Evolutionary conservation across 129 eudicot species (phyloP).

Genomic region (Daucus carota): DNA sequence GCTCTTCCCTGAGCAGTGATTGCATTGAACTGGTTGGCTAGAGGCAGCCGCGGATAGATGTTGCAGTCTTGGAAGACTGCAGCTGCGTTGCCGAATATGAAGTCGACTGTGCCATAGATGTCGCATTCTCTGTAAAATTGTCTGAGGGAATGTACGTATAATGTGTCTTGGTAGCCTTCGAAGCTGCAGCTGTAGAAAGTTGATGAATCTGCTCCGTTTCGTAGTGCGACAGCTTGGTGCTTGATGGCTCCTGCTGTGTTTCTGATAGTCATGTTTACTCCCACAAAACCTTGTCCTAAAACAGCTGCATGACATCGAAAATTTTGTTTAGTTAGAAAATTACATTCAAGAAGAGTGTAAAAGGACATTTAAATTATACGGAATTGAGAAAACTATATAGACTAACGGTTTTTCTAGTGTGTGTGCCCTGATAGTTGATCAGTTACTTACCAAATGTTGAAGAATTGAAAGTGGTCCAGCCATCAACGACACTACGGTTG

Average conservation of each 20-base stretch:
- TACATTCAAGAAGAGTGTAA: not conserved
- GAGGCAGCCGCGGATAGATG: slow-evolving; percentile 40
- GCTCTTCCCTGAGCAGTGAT: slow-evolving; percentile 64
- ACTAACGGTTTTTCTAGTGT: too few species aligned
- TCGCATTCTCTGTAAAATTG: slow-evolving; percentile 57
- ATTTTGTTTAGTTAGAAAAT: not conserved
- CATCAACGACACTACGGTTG: slow-evolving; percentile 51
- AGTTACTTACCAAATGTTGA: slow-evolving; percentile 50
- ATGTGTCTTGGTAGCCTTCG: slow-evolving; percentile 64
- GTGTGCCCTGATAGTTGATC: not conserved
- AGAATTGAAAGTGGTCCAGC: slow-evolving; percentile 65
- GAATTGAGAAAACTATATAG: too few species aligned
- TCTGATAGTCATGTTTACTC: slow-evolving; percentile 38
- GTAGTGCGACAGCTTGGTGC: slow-evolving; percentile 57
- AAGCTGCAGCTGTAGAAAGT: slow-evolving; percentile 57
- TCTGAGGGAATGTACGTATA: slow-evolving; percentile 53
- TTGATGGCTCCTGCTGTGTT: slow-evolving; percentile 63
- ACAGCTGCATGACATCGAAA: slow-evolving; percentile 34
- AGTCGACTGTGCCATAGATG: slow-evolving; percentile 53
- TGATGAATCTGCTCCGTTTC: slow-evolving; percentile 56
- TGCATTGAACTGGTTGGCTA: slow-evolving; percentile 46
- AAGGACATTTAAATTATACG: not conserved
- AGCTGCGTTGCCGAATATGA: slow-evolving; percentile 61
- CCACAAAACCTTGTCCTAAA: slow-evolving; percentile 40
- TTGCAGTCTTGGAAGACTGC: slow-evolving; percentile 43